Percentiles rank a stretch among this genome's conserved stretches.
Conservation (phyloP, 2,329 filamentous ascomycete species). For the Colletotrichum eremochloae region DNA sequence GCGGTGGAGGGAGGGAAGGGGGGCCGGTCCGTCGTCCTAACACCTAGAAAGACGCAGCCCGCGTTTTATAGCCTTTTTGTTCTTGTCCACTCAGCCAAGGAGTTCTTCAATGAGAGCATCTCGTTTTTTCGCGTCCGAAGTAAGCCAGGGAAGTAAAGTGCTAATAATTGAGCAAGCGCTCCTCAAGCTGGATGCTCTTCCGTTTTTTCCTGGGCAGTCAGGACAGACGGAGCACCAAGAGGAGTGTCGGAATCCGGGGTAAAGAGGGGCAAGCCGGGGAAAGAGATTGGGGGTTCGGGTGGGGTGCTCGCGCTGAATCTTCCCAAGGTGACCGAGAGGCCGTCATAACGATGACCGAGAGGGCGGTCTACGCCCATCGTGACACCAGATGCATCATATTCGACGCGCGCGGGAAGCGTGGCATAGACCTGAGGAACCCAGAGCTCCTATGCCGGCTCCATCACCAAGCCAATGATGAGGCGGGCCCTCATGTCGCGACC, state of each 20-base stretch:
- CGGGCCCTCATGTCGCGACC: neutral
- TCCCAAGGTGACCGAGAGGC: too few species aligned
- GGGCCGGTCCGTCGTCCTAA: neutral
- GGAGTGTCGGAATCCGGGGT: slow-evolving; percentile 29
- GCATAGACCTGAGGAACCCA: too few species aligned
- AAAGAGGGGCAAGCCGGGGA: too few species aligned
- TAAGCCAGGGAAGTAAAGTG: too few species aligned
- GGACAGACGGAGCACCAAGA: slow-evolving; percentile 15
- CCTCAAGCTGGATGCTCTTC: too few species aligned
- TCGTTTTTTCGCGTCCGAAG: slow-evolving; percentile 26
- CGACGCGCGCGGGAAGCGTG: too few species aligned
- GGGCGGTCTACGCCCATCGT: too few species aligned
- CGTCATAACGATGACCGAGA: too few species aligned
- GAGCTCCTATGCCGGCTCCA: neutral
- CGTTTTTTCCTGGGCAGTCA: neutral
- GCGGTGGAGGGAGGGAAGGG: neutral
- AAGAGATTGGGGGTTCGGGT: too few species aligned
- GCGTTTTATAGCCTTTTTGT: neutral
- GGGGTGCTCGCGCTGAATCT: too few species aligned
- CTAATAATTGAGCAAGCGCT: neutral
- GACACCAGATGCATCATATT: too few species aligned
- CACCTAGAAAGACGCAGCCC: neutral
- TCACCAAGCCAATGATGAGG: neutral
- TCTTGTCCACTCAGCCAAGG: neutral
- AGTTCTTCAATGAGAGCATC: too few species aligned